Base-by-base conservation (phyloP, 352 stramenopile genomes). In the Lagenidium giganteum region DNA sequence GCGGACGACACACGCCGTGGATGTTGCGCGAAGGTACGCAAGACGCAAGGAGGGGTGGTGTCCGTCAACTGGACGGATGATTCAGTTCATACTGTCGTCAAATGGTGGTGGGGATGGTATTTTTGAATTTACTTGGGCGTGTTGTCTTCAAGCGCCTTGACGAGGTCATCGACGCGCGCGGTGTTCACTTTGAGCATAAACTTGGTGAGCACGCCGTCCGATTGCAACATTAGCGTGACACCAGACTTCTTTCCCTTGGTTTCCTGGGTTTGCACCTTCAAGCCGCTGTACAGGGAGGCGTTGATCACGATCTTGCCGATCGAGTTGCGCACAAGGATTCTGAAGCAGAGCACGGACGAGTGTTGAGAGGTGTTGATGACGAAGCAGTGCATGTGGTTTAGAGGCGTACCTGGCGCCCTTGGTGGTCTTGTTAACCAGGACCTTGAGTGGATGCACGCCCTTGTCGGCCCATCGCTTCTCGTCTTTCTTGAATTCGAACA, bases 251-350 rank as follows among this genome's bases (percentile, higher is more conserved):
- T 93, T 46, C 79, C 76, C 55, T 89, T 90, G 36, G 58, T 52
- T 35, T 91, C 72, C 17, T 87, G 69, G 1, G 64, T 50, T 50
- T 66, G 74, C 33, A 91, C 47, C 24, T 35, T 55, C 49, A 94
- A 64, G 22, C 79, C 82, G 44, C 88, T 89, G 67, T 91, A 94
- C 36, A 94, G 44, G 20, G 67, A 59, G 23, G 82, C 61, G 53
- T 94, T 94, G 43, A 94, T 39, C 42, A 94, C 79, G 48, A 94
- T 78, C 70, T 92, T 94, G 51, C 82, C 82, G 39, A 92, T 94
- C 51, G 84, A 57, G 33, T 94, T 92, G 31, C 82, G 79, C 29
- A 89, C 65, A 18, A 94, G 50, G 42, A 94, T 84, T 2, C 82
- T 87, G 34, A 4, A 41, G 5, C 25, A 38, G 6, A 41, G 5